These are phyloP conservation scores for Plasmodium coatneyi DNA, from an alignment of 169 alveolate genomes.

Conservation along the genomic window DNA sequence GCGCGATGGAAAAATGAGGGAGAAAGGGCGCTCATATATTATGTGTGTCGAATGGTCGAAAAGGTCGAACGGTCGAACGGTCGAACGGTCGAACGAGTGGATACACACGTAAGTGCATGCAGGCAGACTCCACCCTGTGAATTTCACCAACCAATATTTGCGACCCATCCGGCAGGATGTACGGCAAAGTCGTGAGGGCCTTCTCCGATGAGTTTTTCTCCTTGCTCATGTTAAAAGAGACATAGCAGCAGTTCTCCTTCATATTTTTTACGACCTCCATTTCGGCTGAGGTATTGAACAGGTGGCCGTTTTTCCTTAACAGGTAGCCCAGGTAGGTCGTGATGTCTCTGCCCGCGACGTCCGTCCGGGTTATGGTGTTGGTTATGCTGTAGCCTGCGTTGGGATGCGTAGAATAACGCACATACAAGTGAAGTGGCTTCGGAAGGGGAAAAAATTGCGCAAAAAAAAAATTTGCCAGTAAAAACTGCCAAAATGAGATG, in stretches of 20 bases:
- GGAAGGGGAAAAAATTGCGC: not conserved
- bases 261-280: conserved; percentile 82
- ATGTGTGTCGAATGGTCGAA: not conserved
- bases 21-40: not conserved
- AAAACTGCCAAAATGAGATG: not conserved
- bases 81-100: not conserved
- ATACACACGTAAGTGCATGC: not conserved
- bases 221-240: conserved; percentile 66
- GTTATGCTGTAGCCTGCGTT: conserved; percentile 56
- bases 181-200: conserved; percentile 58
- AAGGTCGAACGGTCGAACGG: too few species aligned
- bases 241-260: conserved; percentile 83
- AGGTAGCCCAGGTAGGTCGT: conserved; percentile 79
- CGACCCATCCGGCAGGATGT: conserved; percentile 80
- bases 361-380: conserved; percentile 75
- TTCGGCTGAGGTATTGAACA: conserved; percentile 79
- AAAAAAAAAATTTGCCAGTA: not conserved
- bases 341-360: conserved; percentile 82
- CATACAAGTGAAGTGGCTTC: not conserved
- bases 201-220: conserved; percentile 74
- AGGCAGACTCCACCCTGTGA: not conserved
- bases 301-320: conserved; percentile 77
- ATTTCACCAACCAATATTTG: conserved; percentile 29
- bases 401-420: not conserved
- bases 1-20: not conserved